Evolutionary conservation across 306 rosid genomes (phyloP), one percentile per base, ranked within the genome.

Genomic region (Fagus crenata): DNA sequence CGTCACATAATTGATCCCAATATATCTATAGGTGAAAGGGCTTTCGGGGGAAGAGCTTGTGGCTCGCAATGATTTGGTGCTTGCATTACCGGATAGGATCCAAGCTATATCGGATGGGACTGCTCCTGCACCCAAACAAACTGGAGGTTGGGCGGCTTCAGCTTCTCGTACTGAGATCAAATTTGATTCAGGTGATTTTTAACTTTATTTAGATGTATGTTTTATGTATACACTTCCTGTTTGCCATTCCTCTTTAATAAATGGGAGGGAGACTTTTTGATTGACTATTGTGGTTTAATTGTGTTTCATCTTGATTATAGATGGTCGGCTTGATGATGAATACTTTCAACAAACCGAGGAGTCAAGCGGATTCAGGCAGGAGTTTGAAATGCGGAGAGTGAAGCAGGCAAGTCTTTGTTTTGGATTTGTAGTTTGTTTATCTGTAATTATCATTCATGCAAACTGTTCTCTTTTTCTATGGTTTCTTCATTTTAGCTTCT

Each of bases 61-160:
- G 60, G 95, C 98, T 56, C 97, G 99, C 35, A 96, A 96, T 87
- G 99, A 96, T 86, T 76, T 96, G 90, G 97, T 87, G 83, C 93
- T 86, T 82, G 96, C 99, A 22, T 81, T 96, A 85, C 97, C 99
- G 0, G 99, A 88, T 22, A 91, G 97, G 90, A 96, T 96, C 75
- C 97, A 88, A 84, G 93, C 88, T 75, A 92, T 96, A 75, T 96
- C 98, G n/a, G 99, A 96, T 84, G 99, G 99, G 78, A 78, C 98
- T 53, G 88, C 97, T 12, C 83, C 89, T 81, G 89, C 84, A 0
- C 87, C 96, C 12, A 96, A 88, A 86, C 89, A 87, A 75, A 82
- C 78, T 49, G 99, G 97, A 72, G 93, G 97, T n/a, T 96, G 99
- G 98, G 82, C 91, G 9, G 80, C 93, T 77, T 92, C 99, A 4